Base-by-base conservation (phyloP, 2,329 filamentous ascomycete genomes). In the Xylaria sp. region DNA sequence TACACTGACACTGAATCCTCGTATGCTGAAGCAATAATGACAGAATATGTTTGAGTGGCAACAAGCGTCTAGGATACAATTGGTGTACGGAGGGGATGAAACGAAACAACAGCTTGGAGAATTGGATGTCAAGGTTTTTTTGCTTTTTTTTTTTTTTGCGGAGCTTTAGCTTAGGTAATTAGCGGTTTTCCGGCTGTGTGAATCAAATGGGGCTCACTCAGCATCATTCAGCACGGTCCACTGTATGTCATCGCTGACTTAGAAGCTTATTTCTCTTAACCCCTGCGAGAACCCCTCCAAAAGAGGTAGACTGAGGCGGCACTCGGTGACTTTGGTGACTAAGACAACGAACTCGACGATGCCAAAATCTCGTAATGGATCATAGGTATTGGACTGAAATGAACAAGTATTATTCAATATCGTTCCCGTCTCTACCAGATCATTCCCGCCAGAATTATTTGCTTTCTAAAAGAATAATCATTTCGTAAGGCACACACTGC, bases 141-240 rank as follows among this genome's bases (percentile, higher is more conserved):
- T 46, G 20, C 13, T 12, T 48, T 66, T 69, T 63, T 51, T 66
- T 66, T 63, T 46, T 28, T n/a, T 12, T 48, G 51, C 34, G 52
- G 52, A 37, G 52, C 28, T 31, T 5, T 4, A 15, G 44, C 52
- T 50, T 51, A 56, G 23, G n/a, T 54, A 54, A 46, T 55, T 15
- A 10, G 52, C 18, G 65, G 39, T 37, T 64, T 57, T 52, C 34
- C 46, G 31, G 48, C 28, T 5, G 1, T 34, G 55, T 60, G 54
- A 59, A 13, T 34, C 9, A 34, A 34, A 37, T 44, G 41, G 65
- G 57, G 57, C 51, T 69, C 57, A 61, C 64, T 68, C 68, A 69
- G 52, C 64, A 72, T 69, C 63, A 65, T 72, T 76, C 72, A 78
- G 75, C 75, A 77, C 75, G 70, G 73, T 68, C 73, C 66, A 54